A percentile compares a stretch with the other conserved stretches of the same genome.
phyloP scores from a whole-genome alignment of 1,284 basidiomycete species.

The Schizophyllum amplum region DNA sequence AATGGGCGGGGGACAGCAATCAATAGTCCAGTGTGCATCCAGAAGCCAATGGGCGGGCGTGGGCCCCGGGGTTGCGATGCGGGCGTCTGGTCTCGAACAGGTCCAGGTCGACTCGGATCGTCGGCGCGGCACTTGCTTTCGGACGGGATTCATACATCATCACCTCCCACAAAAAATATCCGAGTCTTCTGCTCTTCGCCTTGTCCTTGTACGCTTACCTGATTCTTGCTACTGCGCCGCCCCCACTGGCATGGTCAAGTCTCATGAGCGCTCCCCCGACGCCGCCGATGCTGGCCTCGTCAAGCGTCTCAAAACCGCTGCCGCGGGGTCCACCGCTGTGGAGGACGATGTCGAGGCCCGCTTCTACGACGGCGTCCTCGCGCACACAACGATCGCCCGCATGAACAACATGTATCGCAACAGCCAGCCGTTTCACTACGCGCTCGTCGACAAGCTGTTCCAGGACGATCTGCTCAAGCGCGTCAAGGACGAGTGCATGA shows the following conservation, averaged over 20 bases:
- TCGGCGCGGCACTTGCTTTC: background rate
- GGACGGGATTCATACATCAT: background rate
- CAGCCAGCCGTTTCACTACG: constrained; percentile 78
- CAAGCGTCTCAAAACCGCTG: constrained; percentile 23
- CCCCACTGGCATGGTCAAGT: constrained; percentile 19
- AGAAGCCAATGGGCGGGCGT: background rate
- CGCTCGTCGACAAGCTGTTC: constrained; percentile 77
- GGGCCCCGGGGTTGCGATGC: background rate
- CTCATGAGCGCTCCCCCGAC: constrained; percentile 21
- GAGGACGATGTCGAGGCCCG: constrained; percentile 24
- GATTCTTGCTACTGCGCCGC: too few relatives aligned
- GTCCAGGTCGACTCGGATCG: background rate
- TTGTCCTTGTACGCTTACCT: background rate
- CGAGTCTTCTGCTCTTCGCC: background rate
- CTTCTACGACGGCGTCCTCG: constrained; percentile 52
- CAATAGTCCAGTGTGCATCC: background rate
- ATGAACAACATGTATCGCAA: constrained; percentile 49
- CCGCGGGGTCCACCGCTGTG: constrained; percentile 6
- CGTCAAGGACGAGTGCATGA: constrained; percentile 77
- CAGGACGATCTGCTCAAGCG: constrained; percentile 72
- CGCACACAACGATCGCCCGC: constrained; percentile 43
- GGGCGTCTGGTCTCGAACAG: background rate
- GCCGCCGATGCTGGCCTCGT: constrained; percentile 13
- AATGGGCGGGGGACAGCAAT: background rate
- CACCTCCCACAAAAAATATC: background rate